Evolutionary conservation across 2,329 filamentous ascomycete species (phyloP).

Genomic region (Xylaria sp.): DNA sequence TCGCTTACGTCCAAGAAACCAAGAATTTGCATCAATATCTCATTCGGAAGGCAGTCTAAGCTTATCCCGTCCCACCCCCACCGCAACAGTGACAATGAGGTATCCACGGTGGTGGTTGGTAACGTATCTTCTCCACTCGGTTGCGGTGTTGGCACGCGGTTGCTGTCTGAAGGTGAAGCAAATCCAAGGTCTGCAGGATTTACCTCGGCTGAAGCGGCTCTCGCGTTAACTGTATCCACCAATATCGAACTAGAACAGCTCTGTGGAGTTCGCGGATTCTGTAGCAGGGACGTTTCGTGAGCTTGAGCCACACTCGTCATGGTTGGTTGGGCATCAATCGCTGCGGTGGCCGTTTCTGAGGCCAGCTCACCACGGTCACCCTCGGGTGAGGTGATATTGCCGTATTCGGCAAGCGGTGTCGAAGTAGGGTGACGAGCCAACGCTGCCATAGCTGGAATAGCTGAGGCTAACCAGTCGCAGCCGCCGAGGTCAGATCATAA

Average conservation of each 20-base stretch:
- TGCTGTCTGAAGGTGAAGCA: slow-evolving; percentile 34
- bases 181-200: slow-evolving; percentile 19
- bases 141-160: slow-evolving; percentile 30
- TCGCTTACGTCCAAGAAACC: slow-evolving; percentile 68
- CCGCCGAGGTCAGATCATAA: slow-evolving; percentile 49
- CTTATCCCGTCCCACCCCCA: slow-evolving; percentile 45
- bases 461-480: slow-evolving; percentile 37
- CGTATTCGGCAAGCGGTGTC: slow-evolving; percentile 41
- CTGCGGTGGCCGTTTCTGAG: slow-evolving; percentile 43
- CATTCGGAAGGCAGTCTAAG: slow-evolving; percentile 63
- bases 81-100: slow-evolving; percentile 37
- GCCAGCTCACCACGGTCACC: slow-evolving; percentile 40
- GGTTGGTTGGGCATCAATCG: slow-evolving; percentile 49
- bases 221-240: slow-evolving; percentile 11
- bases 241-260: background rate
- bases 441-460: slow-evolving; percentile 38
- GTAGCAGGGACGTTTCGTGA: slow-evolving; percentile 30
- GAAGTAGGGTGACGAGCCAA: slow-evolving; percentile 36
- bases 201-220: slow-evolving; percentile 31
- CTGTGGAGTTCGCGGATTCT: slow-evolving; percentile 21
- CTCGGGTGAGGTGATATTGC: slow-evolving; percentile 43
- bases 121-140: slow-evolving; percentile 36
- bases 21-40: slow-evolving; percentile 67
- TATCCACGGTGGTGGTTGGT: slow-evolving; percentile 36
- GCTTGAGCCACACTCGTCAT: slow-evolving; percentile 27